A percentile compares a stretch with the other conserved stretches of the same genome.
These are phyloP conservation scores for Elasticomyces elasticus DNA, from an alignment of 495 filamentous ascomycete genomes.

Conservation along the genomic window DNA sequence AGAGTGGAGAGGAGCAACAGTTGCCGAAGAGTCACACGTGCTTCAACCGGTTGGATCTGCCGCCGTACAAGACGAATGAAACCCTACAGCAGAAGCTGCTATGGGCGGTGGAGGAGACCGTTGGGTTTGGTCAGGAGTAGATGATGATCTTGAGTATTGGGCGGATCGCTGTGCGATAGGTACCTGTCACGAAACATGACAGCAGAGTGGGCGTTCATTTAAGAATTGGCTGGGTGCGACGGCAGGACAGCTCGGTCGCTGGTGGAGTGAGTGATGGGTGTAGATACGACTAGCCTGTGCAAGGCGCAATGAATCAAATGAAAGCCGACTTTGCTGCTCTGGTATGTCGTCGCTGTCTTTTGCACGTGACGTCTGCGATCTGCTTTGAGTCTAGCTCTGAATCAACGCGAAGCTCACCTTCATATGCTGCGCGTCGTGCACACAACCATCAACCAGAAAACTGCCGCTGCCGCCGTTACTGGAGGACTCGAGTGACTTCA, in stretches of 20 bases:
- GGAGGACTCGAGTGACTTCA: too few species aligned
- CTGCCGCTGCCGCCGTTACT: too few species aligned
- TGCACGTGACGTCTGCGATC: background rate
- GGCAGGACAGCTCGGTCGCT: background rate
- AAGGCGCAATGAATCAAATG: background rate
- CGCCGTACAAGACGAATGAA: slow-evolving; percentile 83
- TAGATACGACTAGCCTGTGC: background rate
- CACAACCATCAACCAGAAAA: background rate
- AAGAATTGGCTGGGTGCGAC: background rate
- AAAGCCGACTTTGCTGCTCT: background rate
- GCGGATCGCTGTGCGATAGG: background rate
- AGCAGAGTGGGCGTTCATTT: background rate
- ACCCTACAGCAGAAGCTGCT: slow-evolving; percentile 78
- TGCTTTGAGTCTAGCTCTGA: background rate
- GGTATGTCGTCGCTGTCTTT: background rate
- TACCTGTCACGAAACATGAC: background rate
- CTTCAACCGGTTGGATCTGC: slow-evolving; percentile 95
- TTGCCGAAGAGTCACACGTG: slow-evolving; percentile 97
- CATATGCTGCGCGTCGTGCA: background rate
- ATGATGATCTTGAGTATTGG: background rate
- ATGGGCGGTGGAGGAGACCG: slow-evolving; percentile 95
- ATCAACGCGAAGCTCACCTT: background rate
- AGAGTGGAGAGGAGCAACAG: slow-evolving; percentile 79
- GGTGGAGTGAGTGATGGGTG: background rate
- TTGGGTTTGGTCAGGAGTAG: slow-evolving; percentile 97